phyloP scores from a whole-genome alignment of 2,329 filamentous ascomycete species.

The Fusarium floridanum region DNA sequence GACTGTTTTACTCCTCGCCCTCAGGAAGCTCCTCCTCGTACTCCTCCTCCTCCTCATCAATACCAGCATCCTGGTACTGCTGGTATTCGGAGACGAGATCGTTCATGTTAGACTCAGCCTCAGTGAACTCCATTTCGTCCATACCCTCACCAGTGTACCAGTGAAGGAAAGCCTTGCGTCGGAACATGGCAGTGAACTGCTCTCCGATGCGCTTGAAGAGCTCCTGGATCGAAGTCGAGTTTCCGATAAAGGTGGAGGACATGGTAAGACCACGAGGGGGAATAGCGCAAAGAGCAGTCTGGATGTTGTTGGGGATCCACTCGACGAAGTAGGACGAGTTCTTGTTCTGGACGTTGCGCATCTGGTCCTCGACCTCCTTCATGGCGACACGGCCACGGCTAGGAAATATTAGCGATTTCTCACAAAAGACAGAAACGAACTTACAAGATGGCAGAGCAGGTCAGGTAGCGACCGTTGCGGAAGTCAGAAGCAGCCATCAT shows the following conservation, averaged over 20 bases:
- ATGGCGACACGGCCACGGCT: conserved; percentile 99
- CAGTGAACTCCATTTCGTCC: conserved; percentile 99
- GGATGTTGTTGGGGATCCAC: conserved; percentile 99
- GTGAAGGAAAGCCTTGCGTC: conserved; percentile 99
- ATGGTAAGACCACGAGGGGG: conserved; percentile 98
- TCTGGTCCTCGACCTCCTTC: conserved; percentile 99
- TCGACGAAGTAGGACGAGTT: conserved; percentile 99
- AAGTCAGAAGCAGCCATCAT: conserved; percentile 99
- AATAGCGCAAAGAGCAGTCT: conserved; percentile 99
- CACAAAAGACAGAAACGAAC: conserved; percentile 48
- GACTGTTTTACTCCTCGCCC: conserved; percentile 68
- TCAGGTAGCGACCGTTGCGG: conserved; percentile 99
- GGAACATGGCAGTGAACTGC: conserved; percentile 99
- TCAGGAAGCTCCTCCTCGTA: conserved; percentile 89
- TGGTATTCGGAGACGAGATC: conserved; percentile 99
- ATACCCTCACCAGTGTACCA: conserved; percentile 99
- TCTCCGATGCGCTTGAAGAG: conserved; percentile 99
- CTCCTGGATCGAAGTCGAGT: conserved; percentile 99
- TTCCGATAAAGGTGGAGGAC: conserved; percentile 98
- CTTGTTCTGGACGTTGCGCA: conserved; percentile 99
- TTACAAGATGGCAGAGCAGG: conserved; percentile 98
- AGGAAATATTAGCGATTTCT: conserved; percentile 23
- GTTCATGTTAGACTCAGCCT: conserved; percentile 99
- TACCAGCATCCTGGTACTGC: conserved; percentile 99
- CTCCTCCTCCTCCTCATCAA: conserved; percentile 97